Percentiles rank a stretch among this genome's conserved stretches.
Conservation (phyloP, 163 green algal genomes). For the Prototheca stagnorum region DNA sequence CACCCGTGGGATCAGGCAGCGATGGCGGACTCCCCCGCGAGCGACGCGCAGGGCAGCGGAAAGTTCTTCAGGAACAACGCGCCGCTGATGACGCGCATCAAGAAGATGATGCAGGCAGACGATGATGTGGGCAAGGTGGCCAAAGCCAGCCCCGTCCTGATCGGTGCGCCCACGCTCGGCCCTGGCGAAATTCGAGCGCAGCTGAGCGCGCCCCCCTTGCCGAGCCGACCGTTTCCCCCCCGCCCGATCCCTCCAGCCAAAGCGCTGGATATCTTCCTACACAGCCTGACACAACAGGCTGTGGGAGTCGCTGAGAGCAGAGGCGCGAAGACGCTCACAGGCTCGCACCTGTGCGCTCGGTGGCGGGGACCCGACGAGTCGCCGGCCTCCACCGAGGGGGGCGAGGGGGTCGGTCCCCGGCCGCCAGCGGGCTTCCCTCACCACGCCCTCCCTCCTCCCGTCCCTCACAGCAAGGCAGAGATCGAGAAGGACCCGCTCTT, state of each 20-base stretch:
- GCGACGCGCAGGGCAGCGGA: too few species aligned
- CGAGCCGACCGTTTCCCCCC: not conserved
- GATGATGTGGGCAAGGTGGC: conserved; percentile 81
- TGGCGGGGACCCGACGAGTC: not conserved
- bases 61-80: conserved; percentile 4
- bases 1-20: too few species aligned
- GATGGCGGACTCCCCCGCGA: too few species aligned
- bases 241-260: conserved; percentile 27
- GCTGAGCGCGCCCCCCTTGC: not conserved
- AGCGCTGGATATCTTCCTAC: conserved; percentile 65
- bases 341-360: conserved; percentile 39
- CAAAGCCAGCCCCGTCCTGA: conserved; percentile 57
- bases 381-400: not conserved
- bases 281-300: conserved; percentile 33
- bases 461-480: conserved; percentile 43
- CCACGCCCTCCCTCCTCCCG: not conserved
- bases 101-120: conserved; percentile 80
- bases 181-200: not conserved
- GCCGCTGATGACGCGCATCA: conserved; percentile 36
- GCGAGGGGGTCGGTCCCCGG: too few species aligned
- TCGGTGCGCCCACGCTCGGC: conserved; percentile 8
- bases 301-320: conserved; percentile 25
- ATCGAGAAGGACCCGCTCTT: conserved; percentile 37
- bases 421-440: too few species aligned
- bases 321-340: conserved; percentile 39